phyloP scores from a whole-genome alignment of 352 stramenopile species.

The Pythium coloratum region DNA sequence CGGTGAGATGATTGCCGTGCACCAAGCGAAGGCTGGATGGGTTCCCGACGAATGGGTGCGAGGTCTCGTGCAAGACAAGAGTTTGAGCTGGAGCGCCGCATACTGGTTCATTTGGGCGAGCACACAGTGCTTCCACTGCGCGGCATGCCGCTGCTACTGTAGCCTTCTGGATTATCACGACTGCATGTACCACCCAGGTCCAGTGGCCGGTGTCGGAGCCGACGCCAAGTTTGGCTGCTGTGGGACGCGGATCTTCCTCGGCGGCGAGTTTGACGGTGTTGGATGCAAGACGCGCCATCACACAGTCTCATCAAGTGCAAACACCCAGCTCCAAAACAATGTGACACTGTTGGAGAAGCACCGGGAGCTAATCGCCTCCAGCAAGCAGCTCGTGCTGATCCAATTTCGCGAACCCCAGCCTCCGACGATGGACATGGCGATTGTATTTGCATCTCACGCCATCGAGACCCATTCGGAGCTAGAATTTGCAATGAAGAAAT shows the following conservation, averaged over 20 bases:
- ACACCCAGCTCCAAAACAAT: constrained; percentile 24
- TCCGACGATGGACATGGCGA: constrained; percentile 20
- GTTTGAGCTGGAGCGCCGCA: constrained; percentile 53
- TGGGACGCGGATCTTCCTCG: constrained; percentile 42
- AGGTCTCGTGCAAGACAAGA: constrained; percentile 39
- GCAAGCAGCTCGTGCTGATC: constrained; percentile 11
- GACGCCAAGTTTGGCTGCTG: constrained; percentile 62
- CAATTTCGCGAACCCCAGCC: background rate
- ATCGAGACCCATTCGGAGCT: background rate
- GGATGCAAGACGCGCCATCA: constrained; percentile 54
- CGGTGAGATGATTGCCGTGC: constrained; percentile 48
- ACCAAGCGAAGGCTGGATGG: constrained; percentile 48
- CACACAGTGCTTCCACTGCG: constrained; percentile 56
- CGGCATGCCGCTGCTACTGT: constrained; percentile 40
- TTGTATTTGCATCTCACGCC: constrained; percentile 8
- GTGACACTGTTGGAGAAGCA: constrained; percentile 32
- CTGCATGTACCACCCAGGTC: constrained; percentile 52
- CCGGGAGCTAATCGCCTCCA: constrained; percentile 38
- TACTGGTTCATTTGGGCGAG: constrained; percentile 88
- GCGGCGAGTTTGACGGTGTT: constrained; percentile 38
- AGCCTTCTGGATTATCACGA: constrained; percentile 41
- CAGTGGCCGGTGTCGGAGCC: constrained; percentile 34
- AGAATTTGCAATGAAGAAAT: constrained; percentile 4
- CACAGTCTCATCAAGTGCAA: constrained; percentile 10
- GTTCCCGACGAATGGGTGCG: constrained; percentile 45